These are phyloP conservation scores for Tubosaeta sp. DNA, from an alignment of 768 basidiomycete genomes.

Conservation along the genomic window DNA sequence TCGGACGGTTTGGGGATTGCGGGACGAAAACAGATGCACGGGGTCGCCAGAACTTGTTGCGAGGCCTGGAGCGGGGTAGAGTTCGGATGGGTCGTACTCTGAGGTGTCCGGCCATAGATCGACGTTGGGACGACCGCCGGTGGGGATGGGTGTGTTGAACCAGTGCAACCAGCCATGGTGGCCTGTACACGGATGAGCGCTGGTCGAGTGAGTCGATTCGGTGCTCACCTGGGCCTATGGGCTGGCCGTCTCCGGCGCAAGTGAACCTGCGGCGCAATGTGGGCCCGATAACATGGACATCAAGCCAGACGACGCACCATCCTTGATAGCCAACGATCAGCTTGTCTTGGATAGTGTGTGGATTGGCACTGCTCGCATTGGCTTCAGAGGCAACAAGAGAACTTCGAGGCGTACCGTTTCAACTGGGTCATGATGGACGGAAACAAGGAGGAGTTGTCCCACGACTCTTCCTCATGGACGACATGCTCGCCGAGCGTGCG, in stretches of 20 bases:
- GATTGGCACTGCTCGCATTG: conserved; percentile 48
- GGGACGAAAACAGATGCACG: conserved; percentile 72
- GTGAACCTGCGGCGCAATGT: conserved; percentile 53
- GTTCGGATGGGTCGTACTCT: conserved; percentile 63
- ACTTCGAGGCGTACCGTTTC: not conserved
- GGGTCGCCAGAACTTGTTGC: conserved; percentile 52
- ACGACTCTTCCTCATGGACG: conserved; percentile 34
- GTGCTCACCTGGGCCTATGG: conserved; percentile 52
- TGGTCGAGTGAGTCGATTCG: not conserved
- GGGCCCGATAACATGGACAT: not conserved
- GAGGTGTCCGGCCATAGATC: conserved; percentile 82
- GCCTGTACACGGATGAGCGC: conserved; percentile 29
- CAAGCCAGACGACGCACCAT: conserved; percentile 46
- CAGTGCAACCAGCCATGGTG: conserved; percentile 90
- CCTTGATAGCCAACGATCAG: conserved; percentile 85
- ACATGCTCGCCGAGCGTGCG: conserved; percentile 37
- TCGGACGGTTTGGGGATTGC: conserved; percentile 69
- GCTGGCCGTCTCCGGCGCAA: conserved; percentile 63
- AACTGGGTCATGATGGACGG: not conserved
- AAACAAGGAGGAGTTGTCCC: not conserved
- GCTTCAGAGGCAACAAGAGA: not conserved
- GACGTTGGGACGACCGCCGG: conserved; percentile 66
- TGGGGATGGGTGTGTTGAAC: conserved; percentile 64
- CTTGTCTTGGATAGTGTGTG: conserved; percentile 78
- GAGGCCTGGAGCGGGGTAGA: conserved; percentile 67